A percentile compares a stretch with the other conserved stretches of the same genome.
These are phyloP conservation scores for Acanthochlamys bracteata DNA, from an alignment of 106 monocot species.

Conservation along the genomic window DNA sequence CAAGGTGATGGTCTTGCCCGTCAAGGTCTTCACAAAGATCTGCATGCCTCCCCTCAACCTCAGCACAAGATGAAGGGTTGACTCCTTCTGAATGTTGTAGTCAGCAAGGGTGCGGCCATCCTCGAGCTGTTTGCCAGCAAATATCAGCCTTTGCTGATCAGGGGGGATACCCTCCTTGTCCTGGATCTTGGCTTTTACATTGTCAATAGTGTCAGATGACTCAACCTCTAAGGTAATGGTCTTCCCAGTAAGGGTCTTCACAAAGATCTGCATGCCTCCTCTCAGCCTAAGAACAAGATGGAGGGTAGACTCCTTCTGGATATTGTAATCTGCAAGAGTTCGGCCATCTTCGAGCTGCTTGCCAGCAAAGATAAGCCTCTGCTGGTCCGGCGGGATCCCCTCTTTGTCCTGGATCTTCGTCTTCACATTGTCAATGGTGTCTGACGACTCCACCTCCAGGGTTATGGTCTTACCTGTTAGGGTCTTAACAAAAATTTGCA, in stretches of 20 bases:
- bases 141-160: conserved; percentile 41
- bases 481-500: conserved; percentile 78
- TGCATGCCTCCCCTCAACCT: too few relatives aligned
- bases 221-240: conserved; percentile 45
- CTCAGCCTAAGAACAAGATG: conserved; percentile 41
- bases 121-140: conserved; percentile 36
- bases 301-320: conserved; percentile 50
- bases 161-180: conserved; percentile 46
- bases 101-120: conserved; percentile 13
- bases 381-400: conserved; percentile 68
- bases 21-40: too few relatives aligned
- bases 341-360: conserved; percentile 33
- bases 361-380: conserved; percentile 35
- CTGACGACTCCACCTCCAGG: conserved; percentile 50
- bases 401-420: conserved; percentile 62
- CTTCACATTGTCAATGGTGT: conserved; percentile 56
- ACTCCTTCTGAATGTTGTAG: conserved; percentile 10
- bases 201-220: conserved; percentile 40
- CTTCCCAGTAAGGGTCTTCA: conserved; percentile 43
- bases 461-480: conserved; percentile 69
- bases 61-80: conserved; percentile 1
- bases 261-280: conserved; percentile 48
- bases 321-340: conserved; percentile 47
- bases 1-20: too few relatives aligned
- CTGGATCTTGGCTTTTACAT: conserved; percentile 40